Evolutionary conservation across 306 rosid genomes (phyloP).

Genomic region (Gillenia trifoliata): DNA sequence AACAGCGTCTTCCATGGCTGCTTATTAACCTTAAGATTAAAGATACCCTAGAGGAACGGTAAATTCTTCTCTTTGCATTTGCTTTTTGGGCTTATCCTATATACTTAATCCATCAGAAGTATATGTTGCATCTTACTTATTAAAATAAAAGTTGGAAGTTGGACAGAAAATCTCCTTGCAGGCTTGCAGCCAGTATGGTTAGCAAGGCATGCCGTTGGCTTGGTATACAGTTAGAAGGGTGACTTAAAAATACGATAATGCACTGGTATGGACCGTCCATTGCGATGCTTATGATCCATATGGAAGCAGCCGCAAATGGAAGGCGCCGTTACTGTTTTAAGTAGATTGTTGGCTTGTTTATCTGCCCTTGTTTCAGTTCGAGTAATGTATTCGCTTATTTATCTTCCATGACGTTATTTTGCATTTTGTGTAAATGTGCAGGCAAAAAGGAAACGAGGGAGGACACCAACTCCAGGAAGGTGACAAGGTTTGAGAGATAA

Average conservation of each 20-base stretch:
- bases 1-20: constrained; percentile 22
- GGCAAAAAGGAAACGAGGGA: constrained; percentile 50
- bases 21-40: constrained; percentile 16
- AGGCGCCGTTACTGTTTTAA: constrained; percentile 7
- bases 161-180: neutral
- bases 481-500: constrained; percentile 41
- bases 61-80: constrained; percentile 22
- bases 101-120: neutral
- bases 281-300: no score
- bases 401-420: constrained; percentile 12
- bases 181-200: neutral
- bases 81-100: constrained; percentile 25
- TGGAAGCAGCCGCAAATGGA: neutral
- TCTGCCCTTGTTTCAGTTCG: neutral
- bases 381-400: neutral
- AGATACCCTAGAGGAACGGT: constrained; percentile 14
- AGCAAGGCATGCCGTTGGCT: constrained; percentile 6
- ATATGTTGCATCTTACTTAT: neutral
- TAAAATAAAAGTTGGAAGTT: neutral
- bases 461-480: constrained; percentile 48
- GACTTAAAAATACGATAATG: neutral
- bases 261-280: neutral
- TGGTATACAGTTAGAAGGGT: constrained; percentile 4
- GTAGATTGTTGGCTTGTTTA: constrained; percentile 7
- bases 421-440: constrained; percentile 22